Conservation (phyloP, 192 early-diverging fungal species). For the Gorgonomyces haynaldii region DNA sequence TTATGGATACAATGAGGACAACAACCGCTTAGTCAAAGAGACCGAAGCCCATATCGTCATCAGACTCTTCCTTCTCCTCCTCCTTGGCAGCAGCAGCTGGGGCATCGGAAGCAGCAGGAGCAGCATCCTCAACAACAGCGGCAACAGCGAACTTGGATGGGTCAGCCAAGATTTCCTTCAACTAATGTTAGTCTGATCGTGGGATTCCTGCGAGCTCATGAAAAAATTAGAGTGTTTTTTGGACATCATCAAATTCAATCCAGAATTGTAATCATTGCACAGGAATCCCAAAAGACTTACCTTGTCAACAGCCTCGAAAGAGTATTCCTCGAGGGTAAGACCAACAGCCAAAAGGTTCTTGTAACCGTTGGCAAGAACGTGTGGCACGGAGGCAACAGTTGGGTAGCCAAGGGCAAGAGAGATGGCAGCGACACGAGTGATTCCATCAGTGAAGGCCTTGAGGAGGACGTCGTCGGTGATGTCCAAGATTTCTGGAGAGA, state of each 20-base stretch:
- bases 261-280: constrained; percentile 13
- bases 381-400: constrained; percentile 70
- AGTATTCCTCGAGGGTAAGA: constrained; percentile 76
- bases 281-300: constrained; percentile 26
- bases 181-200: constrained; percentile 24
- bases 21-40: constrained; percentile 65
- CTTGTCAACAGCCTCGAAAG: constrained; percentile 77
- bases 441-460: constrained; percentile 71
- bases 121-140: constrained; percentile 59
- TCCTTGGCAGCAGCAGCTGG: constrained; percentile 43
- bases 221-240: constrained; percentile 64
- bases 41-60: constrained; percentile 90
- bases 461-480: constrained; percentile 87
- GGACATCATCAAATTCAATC: constrained; percentile 10
- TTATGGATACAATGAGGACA: too few species aligned
- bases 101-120: constrained; percentile 41
- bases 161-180: constrained; percentile 92
- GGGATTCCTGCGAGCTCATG: constrained; percentile 38
- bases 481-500: constrained; percentile 81
- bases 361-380: constrained; percentile 94
- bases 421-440: constrained; percentile 88
- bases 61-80: constrained; percentile 49
- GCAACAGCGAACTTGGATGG: constrained; percentile 78
- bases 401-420: constrained; percentile 54
- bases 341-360: constrained; percentile 92